These are phyloP conservation scores for Lophiostoma macrostomum DNA, from an alignment of 495 filamentous ascomycete species.

Conservation along the genomic window DNA sequence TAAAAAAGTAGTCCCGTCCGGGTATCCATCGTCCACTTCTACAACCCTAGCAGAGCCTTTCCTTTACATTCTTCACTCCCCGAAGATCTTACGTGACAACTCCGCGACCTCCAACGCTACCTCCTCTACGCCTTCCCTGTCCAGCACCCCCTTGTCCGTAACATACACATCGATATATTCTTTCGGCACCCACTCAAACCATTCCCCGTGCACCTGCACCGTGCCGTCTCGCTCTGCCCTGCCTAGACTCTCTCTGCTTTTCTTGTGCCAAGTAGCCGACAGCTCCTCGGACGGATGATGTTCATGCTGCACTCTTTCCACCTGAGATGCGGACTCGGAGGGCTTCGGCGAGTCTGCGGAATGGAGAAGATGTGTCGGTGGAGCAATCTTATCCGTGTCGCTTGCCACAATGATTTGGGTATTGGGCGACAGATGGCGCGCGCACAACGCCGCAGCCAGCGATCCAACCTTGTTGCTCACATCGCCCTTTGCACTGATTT, in stretches of 20 bases:
- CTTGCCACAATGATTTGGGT: conserved; percentile 54
- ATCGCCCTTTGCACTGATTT: conserved; percentile 53
- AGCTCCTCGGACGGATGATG: conserved; percentile 38
- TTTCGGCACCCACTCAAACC: conserved; percentile 65
- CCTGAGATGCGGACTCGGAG: too few species aligned
- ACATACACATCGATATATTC: conserved; percentile 54
- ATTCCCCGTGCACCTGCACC: conserved; percentile 54
- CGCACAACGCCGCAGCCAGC: conserved; percentile 52
- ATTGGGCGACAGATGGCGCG: conserved; percentile 45
- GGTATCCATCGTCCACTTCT: too few species aligned
- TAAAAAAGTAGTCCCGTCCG: too few species aligned
- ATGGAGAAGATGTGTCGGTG: too few species aligned
- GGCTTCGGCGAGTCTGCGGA: too few species aligned
- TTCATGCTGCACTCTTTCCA: conserved; percentile 49
- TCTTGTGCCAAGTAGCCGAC: conserved; percentile 2
- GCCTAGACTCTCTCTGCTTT: conserved; percentile 1
- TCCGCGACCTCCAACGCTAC: too few species aligned
- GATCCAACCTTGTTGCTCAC: conserved; percentile 68
- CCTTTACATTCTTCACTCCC: too few species aligned
- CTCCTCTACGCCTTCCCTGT: too few species aligned
- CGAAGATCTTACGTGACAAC: too few species aligned
- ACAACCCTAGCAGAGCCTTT: too few species aligned
- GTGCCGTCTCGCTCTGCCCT: conserved; percentile 6
- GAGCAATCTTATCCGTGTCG: conserved; percentile 60
- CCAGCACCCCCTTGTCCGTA: too few species aligned